Evolutionary conservation across 148 eudicot species (phyloP), one percentile per base, ranked within the genome.

Genomic region (Heliosperma pusillum): DNA sequence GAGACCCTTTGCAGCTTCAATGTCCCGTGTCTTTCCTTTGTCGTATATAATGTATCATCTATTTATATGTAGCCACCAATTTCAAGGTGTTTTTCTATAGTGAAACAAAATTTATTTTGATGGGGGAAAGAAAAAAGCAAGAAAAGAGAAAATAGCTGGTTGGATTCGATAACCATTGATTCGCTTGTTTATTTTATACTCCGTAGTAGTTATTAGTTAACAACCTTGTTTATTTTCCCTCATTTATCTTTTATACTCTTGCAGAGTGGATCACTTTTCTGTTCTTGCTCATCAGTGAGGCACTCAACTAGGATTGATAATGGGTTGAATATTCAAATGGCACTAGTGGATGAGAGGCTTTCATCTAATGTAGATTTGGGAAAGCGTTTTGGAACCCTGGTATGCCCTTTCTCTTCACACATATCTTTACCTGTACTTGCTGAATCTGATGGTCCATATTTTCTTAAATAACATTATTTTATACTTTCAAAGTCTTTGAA

Each of bases 361-460:
- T 44, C 86, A 4, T 81, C 17, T 53, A 82, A 79, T 53, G 75
- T 71, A 40, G 77, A 64, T 71, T 56, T 76, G 44, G 77, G 87
- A 44, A 87, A 70, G 76, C 92, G 84, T 64, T 84, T 88, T 72
- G 92, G 89, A 66, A 83, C 88, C 36, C 80, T 91, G 97, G 97
- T 91, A 52, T 33, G 58, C 80, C 61, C 67, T 52, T 73, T 56
- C 21, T 76, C 50, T 7, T 7, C 1, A 40, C 40, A 11, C 10
- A 10, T 42, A 15, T 72, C 16, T 8, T 26, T 40, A 19, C 26
- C 29, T 1, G 25, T 42, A 19, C 3, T 47, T 78, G 7, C 30
- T 24, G 68, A 76, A 16, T 44, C 27, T 44, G 52, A 27, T 78
- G 65, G 45, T 20, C 47, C 40, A 30, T 47, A 72, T 56, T 45